Conservation (phyloP, 176 grass and related monocot species). For the Triticum urartu region DNA sequence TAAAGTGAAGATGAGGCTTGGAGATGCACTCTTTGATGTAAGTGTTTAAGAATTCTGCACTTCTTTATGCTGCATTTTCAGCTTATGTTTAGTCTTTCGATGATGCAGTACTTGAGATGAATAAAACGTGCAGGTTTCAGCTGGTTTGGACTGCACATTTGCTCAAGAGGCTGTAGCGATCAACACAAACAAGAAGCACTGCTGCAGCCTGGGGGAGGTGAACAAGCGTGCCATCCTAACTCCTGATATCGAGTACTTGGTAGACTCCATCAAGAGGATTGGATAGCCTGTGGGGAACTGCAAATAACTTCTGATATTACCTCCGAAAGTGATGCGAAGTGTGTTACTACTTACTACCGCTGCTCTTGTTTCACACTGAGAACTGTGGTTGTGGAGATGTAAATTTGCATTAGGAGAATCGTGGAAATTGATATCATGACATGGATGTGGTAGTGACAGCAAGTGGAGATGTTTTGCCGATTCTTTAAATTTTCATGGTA, state of each 20-base stretch:
- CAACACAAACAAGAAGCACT: conserved; percentile 66
- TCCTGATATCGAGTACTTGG: conserved; percentile 55
- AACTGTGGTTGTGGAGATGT: background rate
- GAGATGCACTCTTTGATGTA: conserved; percentile 69
- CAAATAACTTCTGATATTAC: background rate
- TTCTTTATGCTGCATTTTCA: conserved; percentile 9
- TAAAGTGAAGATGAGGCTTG: conserved; percentile 79
- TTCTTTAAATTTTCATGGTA: background rate
- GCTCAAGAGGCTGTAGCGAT: conserved; percentile 50
- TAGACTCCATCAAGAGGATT: conserved; percentile 36
- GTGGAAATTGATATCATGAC: background rate
- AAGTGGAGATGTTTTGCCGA: background rate
- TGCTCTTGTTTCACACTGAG: background rate
- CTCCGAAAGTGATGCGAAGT: background rate
- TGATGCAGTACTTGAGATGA: background rate
- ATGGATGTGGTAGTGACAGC: background rate
- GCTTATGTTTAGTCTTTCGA: background rate
- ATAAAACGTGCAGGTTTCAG: conserved; percentile 47
- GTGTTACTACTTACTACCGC: no score
- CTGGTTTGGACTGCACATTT: conserved; percentile 56
- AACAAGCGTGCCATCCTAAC: conserved; percentile 41
- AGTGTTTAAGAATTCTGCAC: conserved; percentile 1
- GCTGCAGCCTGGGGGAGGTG: conserved; percentile 55
- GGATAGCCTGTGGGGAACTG: background rate
- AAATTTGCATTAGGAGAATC: background rate